Percentiles rank a stretch among this genome's conserved stretches.
Conservation (phyloP, 257 asterid species). For the Solanum verrucosum region DNA sequence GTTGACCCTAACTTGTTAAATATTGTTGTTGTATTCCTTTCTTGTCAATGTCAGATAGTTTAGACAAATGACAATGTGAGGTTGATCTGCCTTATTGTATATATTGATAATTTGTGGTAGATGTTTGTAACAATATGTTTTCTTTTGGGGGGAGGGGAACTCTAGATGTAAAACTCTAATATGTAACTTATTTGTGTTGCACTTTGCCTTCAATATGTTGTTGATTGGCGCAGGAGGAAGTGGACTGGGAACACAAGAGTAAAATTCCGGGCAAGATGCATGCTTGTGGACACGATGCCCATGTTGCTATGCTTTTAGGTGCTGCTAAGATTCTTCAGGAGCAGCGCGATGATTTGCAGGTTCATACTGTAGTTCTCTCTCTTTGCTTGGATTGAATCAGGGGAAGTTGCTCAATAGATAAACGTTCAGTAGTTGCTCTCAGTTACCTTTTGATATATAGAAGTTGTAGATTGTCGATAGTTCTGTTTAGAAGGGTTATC, state of each 20-base stretch:
- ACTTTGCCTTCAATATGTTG: neutral
- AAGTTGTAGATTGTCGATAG: neutral
- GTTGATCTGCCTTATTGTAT: neutral
- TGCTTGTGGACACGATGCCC: constrained; percentile 78
- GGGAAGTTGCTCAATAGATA: neutral
- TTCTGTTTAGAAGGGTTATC: neutral
- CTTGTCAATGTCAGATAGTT: neutral
- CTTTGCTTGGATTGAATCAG: neutral
- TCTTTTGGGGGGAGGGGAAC: neutral
- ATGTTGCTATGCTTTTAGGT: constrained; percentile 72
- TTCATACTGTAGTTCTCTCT: constrained; percentile 3
- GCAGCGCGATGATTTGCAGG: constrained; percentile 30
- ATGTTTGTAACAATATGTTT: neutral
- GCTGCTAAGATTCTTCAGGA: constrained; percentile 65
- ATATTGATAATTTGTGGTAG: neutral
- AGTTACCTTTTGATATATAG: neutral
- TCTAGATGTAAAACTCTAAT: neutral
- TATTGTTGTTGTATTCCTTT: neutral
- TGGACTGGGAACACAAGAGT: constrained; percentile 73
- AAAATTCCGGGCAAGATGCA: constrained; percentile 66
- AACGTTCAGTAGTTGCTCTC: neutral
- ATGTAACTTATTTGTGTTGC: neutral
- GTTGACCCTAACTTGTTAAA: neutral
- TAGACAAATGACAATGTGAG: neutral
- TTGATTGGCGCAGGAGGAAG: constrained; percentile 39